These are phyloP conservation scores for Phylloporus scabripes DNA, from an alignment of 768 basidiomycete species.

Conservation along the genomic window DNA sequence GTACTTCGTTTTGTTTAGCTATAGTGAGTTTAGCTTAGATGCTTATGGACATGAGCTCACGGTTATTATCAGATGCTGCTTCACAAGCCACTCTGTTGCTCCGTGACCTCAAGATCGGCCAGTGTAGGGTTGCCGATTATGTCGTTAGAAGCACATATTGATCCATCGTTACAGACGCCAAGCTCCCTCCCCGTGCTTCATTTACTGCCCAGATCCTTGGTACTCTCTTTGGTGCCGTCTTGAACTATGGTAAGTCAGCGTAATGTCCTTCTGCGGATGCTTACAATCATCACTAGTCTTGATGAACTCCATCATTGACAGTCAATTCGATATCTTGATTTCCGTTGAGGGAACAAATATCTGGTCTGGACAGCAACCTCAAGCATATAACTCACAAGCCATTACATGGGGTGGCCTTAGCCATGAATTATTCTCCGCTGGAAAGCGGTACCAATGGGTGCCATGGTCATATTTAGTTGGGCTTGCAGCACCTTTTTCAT, in stretches of 20 bases:
- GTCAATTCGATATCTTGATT: slow-evolving; percentile 45
- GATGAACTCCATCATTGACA: slow-evolving; percentile 55
- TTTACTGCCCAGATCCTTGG: slow-evolving; percentile 58
- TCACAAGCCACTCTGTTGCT: slow-evolving; percentile 47
- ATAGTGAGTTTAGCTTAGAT: slow-evolving; percentile 30
- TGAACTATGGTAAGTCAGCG: slow-evolving; percentile 38
- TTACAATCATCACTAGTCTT: slow-evolving; percentile 38
- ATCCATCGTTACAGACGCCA: slow-evolving; percentile 29
- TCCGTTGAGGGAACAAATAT: slow-evolving; percentile 26
- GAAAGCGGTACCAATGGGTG: slow-evolving; percentile 35
- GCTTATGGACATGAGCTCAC: slow-evolving; percentile 35
- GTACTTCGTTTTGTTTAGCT: slow-evolving; percentile 42
- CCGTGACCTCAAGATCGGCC: slow-evolving; percentile 49
- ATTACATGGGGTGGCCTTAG: slow-evolving; percentile 38
- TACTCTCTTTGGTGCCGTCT: slow-evolving; percentile 46
- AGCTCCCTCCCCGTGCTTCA: slow-evolving; percentile 59
- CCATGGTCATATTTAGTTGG: slow-evolving; percentile 33
- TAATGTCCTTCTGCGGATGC: not conserved
- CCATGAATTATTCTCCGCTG: slow-evolving; percentile 30
- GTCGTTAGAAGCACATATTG: slow-evolving; percentile 33
- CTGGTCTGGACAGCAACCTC: slow-evolving; percentile 30
- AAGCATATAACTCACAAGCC: slow-evolving; percentile 30
- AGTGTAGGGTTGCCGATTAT: slow-evolving; percentile 10
- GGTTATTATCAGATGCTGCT: slow-evolving; percentile 42
- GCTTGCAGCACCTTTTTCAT: slow-evolving; percentile 34